A percentile compares a stretch with the other conserved stretches of the same genome.
These are phyloP conservation scores for Citrus maxima DNA, from an alignment of 345 rosid species.

Conservation along the genomic window DNA sequence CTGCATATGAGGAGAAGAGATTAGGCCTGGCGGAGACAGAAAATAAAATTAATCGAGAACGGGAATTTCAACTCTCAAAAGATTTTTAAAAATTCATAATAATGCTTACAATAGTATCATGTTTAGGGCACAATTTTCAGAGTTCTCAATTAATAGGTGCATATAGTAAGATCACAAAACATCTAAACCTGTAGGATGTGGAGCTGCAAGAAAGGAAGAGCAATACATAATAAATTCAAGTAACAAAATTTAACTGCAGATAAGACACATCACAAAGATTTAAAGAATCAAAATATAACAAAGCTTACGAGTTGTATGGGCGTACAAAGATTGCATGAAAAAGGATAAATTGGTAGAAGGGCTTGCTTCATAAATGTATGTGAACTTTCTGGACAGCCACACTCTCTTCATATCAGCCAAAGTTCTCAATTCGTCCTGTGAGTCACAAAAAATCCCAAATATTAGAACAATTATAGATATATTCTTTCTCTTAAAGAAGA, in stretches of 20 bases:
- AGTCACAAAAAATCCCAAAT: not conserved
- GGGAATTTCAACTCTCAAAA: not conserved
- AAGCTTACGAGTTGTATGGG: conserved; percentile 49
- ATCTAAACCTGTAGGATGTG: not conserved
- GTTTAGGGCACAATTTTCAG: not conserved
- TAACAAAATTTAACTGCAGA: not conserved
- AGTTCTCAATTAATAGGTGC: not conserved
- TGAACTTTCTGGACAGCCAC: conserved; percentile 58
- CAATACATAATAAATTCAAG: too few relatives aligned
- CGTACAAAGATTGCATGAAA: conserved; percentile 70
- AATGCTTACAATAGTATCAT: not conserved
- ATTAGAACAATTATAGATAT: not conserved
- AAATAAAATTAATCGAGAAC: not conserved
- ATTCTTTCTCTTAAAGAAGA: not conserved
- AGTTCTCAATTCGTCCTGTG: conserved; percentile 39
- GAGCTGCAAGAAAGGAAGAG: not conserved
- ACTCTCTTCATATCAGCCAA: conserved; percentile 61
- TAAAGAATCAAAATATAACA: not conserved
- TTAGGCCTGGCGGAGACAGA: not conserved
- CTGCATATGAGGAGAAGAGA: conserved; percentile 39
- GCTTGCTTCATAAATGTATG: conserved; percentile 53
- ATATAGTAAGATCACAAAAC: not conserved
- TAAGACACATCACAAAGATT: not conserved
- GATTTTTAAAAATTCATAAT: not conserved
- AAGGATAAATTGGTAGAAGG: conserved; percentile 47